Percentiles rank a stretch among this genome's conserved stretches.
Conservation (phyloP, 441 rosid genomes). For the Rhodomyrtus psidioides region DNA sequence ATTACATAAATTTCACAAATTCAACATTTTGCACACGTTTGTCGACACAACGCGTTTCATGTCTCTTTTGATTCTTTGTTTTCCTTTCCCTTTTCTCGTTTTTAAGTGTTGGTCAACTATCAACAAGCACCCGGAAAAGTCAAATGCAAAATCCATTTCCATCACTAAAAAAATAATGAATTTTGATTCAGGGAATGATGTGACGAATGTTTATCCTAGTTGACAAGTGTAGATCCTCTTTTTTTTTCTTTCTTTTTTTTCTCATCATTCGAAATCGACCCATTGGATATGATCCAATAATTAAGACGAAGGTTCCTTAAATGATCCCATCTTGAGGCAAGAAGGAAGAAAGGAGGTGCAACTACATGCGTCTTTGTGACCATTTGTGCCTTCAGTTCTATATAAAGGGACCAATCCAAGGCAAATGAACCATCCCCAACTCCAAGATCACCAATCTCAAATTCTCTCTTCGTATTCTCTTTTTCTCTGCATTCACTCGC, state of each 20-base stretch:
- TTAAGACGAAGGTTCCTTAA: not conserved
- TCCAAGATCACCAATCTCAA: not conserved
- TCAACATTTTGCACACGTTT: not conserved
- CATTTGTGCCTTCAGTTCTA: slow-evolving; percentile 1
- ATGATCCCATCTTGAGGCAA: not conserved
- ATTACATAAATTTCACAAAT: not conserved
- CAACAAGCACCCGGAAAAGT: not conserved
- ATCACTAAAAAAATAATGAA: not conserved
- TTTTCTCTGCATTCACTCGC: not conserved
- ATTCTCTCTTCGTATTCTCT: not conserved
- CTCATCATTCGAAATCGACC: not conserved
- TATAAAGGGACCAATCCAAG: slow-evolving; percentile 14
- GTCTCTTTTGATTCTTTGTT: not conserved
- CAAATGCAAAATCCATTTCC: not conserved
- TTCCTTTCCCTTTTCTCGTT: not conserved
- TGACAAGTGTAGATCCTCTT: not conserved
- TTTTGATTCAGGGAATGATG: not conserved
- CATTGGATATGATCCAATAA: not conserved
- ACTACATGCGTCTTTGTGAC: not conserved
- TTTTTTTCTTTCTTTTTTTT: not conserved
- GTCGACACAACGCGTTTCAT: not conserved
- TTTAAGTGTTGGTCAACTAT: not conserved
- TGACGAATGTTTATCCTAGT: not conserved
- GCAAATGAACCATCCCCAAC: not conserved
- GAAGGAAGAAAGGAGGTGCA: not conserved